These are phyloP conservation scores for Orbilia ellipsospora DNA, from an alignment of 2,329 filamentous ascomycete genomes.

Conservation along the genomic window DNA sequence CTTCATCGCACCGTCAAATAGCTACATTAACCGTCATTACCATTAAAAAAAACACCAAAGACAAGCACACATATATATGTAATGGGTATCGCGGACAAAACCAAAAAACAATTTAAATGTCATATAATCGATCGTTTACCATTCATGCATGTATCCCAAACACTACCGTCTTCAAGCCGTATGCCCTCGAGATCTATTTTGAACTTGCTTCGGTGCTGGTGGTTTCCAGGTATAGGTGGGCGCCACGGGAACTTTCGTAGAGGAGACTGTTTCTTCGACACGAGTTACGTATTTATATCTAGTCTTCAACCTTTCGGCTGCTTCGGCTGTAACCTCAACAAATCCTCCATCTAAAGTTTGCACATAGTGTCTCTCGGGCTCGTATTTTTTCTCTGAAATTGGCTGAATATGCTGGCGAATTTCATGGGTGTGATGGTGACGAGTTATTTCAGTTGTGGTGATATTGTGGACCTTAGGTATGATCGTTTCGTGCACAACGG, in stretches of 20 bases:
- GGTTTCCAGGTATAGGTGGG: slow-evolving; percentile 52
- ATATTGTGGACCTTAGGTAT: slow-evolving; percentile 36
- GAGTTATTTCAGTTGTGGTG: slow-evolving; percentile 46
- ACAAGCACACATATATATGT: slow-evolving; percentile 5
- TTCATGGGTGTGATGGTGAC: slow-evolving; percentile 49
- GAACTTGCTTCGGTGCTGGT: slow-evolving; percentile 8
- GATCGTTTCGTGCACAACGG: slow-evolving; percentile 45
- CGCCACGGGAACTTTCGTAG: slow-evolving; percentile 9
- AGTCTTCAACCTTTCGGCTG: slow-evolving; percentile 44
- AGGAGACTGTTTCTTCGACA: slow-evolving; percentile 36
- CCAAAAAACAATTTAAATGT: background rate
- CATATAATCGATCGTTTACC: background rate
- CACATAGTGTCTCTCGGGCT: slow-evolving; percentile 47
- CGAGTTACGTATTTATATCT: slow-evolving; percentile 48
- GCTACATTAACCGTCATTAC: slow-evolving; percentile 18
- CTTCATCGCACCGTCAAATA: slow-evolving; percentile 7
- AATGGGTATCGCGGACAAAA: slow-evolving; percentile 19
- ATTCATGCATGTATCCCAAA: slow-evolving; percentile 1
- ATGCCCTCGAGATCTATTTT: slow-evolving; percentile 39
- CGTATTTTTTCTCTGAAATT: slow-evolving; percentile 30
- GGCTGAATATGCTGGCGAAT: slow-evolving; percentile 50
- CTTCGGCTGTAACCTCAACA: slow-evolving; percentile 44
- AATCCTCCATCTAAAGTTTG: slow-evolving; percentile 49
- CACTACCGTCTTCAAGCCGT: slow-evolving; percentile 24
- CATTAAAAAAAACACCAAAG: slow-evolving; percentile 7